These are phyloP conservation scores for Kodamaea neixiangensis DNA, from an alignment of 805 yeast species.

Conservation along the genomic window DNA sequence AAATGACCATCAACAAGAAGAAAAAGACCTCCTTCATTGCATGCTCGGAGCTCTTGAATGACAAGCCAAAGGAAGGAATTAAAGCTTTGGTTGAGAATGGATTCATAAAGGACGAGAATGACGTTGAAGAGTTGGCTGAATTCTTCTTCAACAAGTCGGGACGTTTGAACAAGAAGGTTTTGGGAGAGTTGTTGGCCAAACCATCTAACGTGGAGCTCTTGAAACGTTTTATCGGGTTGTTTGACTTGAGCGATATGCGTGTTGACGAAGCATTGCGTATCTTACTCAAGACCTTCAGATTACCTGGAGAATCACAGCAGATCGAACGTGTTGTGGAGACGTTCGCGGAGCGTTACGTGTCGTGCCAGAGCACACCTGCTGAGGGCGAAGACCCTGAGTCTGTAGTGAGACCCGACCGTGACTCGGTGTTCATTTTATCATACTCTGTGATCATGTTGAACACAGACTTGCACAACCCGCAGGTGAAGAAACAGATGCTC, in stretches of 20 bases:
- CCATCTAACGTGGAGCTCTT: constrained; percentile 64
- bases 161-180: constrained; percentile 78
- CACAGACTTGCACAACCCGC: constrained; percentile 92
- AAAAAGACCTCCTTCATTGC: constrained; percentile 74
- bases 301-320: constrained; percentile 97
- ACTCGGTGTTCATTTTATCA: constrained; percentile 85
- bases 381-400: constrained; percentile 32
- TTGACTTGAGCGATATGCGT: constrained; percentile 76
- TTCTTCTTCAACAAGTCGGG: constrained; percentile 80
- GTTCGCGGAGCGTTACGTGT: constrained; percentile 79
- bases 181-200: constrained; percentile 86
- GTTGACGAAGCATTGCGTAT: constrained; percentile 93
- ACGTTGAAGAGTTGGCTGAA: constrained; percentile 63
- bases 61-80: constrained; percentile 76
- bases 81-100: constrained; percentile 62
- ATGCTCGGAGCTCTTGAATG: constrained; percentile 76
- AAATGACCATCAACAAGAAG: constrained; percentile 44
- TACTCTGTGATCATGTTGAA: constrained; percentile 93
- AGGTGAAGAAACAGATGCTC: constrained; percentile 89
- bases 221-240: constrained; percentile 61
- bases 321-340: constrained; percentile 89
- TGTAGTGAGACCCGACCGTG: constrained; percentile 70
- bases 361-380: constrained; percentile 45
- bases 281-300: constrained; percentile 76
- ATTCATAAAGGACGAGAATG: constrained; percentile 52